A percentile compares a stretch with the other conserved stretches of the same genome.
phyloP scores from a whole-genome alignment of 2,329 filamentous ascomycete genomes.

The Colletotrichum sp. region DNA sequence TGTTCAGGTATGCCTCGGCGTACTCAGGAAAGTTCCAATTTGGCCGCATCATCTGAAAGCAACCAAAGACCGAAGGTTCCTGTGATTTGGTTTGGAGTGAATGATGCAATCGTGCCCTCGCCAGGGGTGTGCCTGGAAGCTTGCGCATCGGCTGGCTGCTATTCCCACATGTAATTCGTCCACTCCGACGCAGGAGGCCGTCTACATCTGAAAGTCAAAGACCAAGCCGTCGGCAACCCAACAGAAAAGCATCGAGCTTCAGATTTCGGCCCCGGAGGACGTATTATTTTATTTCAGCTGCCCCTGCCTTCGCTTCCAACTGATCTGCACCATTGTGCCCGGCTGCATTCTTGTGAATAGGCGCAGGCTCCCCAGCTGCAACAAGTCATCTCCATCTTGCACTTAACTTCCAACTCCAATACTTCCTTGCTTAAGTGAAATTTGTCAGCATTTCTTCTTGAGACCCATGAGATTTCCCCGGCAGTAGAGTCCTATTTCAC shows the following conservation, averaged over 20 bases:
- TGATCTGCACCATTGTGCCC: rapidly evolving
- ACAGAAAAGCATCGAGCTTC: neutral
- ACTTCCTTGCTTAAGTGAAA: neutral
- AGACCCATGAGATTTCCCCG: neutral
- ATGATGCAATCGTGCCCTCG: neutral
- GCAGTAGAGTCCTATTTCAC: neutral
- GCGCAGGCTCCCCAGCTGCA: neutral
- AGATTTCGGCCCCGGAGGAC: neutral
- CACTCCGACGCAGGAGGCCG: neutral
- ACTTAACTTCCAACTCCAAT: neutral
- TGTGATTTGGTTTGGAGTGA: neutral
- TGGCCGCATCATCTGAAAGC: neutral
- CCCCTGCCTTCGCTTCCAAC: neutral
- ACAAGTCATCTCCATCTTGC: neutral
- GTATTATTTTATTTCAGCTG: neutral
- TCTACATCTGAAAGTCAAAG: neutral
- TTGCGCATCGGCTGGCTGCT: neutral
- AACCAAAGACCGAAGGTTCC: neutral
- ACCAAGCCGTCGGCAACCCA: neutral
- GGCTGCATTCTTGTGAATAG: neutral
- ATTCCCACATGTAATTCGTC: neutral
- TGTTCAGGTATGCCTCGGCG: neutral
- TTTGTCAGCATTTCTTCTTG: neutral
- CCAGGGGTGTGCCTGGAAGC: neutral
- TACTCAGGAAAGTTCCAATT: neutral